Conservation (phyloP, 345 rosid genomes). For the Anacardium occidentale region DNA sequence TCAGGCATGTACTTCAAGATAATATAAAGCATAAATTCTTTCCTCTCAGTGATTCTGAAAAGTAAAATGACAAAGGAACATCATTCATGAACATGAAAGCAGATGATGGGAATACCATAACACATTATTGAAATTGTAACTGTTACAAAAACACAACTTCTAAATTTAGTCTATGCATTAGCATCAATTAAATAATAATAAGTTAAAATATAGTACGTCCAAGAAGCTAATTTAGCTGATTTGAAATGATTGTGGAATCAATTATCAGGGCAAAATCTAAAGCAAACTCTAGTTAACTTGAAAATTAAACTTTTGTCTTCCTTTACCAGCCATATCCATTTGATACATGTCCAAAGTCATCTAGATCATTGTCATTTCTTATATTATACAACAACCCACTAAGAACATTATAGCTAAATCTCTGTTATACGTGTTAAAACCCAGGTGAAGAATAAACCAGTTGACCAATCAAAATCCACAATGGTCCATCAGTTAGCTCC, state of each 20-base stretch:
- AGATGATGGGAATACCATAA: background rate
- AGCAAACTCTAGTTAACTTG: background rate
- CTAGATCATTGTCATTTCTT: background rate
- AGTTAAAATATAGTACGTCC: background rate
- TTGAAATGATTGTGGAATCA: background rate
- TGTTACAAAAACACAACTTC: background rate
- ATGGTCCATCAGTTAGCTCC: background rate
- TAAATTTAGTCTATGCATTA: background rate
- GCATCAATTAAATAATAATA: background rate
- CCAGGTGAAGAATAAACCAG: background rate
- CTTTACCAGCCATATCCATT: conserved; percentile 3
- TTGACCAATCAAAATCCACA: background rate
- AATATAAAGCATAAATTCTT: background rate
- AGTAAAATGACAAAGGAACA: background rate
- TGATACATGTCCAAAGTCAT: background rate
- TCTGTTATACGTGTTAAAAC: background rate
- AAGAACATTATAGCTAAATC: background rate
- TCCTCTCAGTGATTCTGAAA: background rate
- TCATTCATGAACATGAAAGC: background rate
- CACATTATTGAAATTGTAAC: background rate
- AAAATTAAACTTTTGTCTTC: background rate
- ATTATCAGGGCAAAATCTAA: background rate
- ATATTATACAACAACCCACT: background rate
- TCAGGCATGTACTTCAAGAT: background rate
- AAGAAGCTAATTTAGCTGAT: background rate